Evolutionary conservation across 148 eudicot genomes (phyloP), one percentile per base, ranked within the genome.

Genomic region (Selenicereus undatus): DNA sequence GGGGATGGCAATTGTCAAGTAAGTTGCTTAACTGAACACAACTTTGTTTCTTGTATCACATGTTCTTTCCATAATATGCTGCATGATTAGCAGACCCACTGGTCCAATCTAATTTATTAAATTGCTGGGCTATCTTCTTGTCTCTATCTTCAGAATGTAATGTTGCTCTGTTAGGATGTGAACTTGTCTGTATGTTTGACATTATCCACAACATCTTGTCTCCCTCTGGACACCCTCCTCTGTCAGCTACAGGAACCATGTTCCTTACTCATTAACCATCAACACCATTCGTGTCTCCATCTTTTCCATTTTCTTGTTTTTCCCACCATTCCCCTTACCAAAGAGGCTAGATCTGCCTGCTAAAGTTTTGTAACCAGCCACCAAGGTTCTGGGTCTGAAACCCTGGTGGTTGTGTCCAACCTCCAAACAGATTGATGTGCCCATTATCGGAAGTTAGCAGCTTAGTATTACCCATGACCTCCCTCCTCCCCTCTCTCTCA

Each of bases 1-100:
- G 97, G 98, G 75, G 98, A 95, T 88, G 98, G 98, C 27, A 95
- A 93, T 80, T 95, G 98, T 79, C 98, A 95, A 95, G 98, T 91
- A 62, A 83, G 89, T 66, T 84, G 60, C 54, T 36, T 17, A 73
- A 20, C 43, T 36, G 76, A 51, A 78, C 74, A 18, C 60, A 71
- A 60, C 51, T 81, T 36, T 26, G 42, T 29, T 82, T 78, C 52
- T 58, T 76, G 51, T 52, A 27, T 69, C 10, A 32, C 65, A 39
- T 24, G 14, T 52, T 66, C 13, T 30, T 18, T 71, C 32, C 62
- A 56, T 56, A 8, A 45, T 76, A 18, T 58, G 58, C 36, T 48
- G 58, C 78, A 11, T 73, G 58, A 42, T 20, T 78, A 7, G 35
- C 27, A 66, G 18, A 29, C 10, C 68, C 12, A n/a, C 68, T 66